Percentiles rank a stretch among this genome's conserved stretches.
phyloP scores from a whole-genome alignment of 306 rosid genomes.

The apple (Malus domestica) region ASM211411v1 NC_041797.1:36746001-36746500 shows the following conservation, averaged over 20 bases:
- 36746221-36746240: background rate
- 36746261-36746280: too few relatives aligned
- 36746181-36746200: background rate
- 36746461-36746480: background rate
- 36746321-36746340: background rate
- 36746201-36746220: background rate
- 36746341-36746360: background rate
- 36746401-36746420: background rate
- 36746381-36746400: background rate
- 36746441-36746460: background rate
- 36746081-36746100: too few relatives aligned
- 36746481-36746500: background rate
- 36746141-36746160: too few relatives aligned
- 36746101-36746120: too few relatives aligned
- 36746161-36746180: background rate
- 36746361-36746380: background rate
- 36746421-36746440: too few relatives aligned
- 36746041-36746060: too few relatives aligned
- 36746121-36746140: too few relatives aligned
- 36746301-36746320: background rate
- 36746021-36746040: too few relatives aligned
- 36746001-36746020: too few relatives aligned
- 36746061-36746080: too few relatives aligned
- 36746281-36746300: background rate
- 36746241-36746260: background rate